These are phyloP conservation scores for Wickerhamiella spandovensis DNA, from an alignment of 805 yeast species.

Conservation along the genomic window DNA sequence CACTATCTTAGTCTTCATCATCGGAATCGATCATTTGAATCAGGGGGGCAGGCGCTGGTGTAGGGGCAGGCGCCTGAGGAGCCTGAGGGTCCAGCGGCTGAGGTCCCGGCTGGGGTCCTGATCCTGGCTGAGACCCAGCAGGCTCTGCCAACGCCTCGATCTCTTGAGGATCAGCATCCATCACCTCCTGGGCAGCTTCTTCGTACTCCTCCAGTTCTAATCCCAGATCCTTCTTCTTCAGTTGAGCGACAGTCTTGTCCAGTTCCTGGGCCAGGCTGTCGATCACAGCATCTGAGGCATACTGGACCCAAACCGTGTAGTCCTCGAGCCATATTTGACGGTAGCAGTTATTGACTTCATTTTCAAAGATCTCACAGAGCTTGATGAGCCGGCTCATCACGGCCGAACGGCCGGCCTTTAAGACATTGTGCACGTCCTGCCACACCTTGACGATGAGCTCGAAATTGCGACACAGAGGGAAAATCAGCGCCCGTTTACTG, in stretches of 20 bases:
- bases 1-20: not conserved
- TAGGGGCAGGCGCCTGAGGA: no score
- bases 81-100: no score
- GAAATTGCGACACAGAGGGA: constrained; percentile 68
- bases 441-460: constrained; percentile 47
- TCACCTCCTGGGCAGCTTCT: constrained; percentile 5
- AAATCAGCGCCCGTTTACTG: constrained; percentile 59
- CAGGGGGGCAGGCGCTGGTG: not conserved
- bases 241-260: constrained; percentile 2
- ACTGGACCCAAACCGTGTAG: constrained; percentile 18
- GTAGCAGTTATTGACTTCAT: constrained; percentile 14
- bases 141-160: not conserved
- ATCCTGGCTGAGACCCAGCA: not conserved
- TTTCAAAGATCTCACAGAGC: constrained; percentile 56
- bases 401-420: constrained; percentile 57
- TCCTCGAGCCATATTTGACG: constrained; percentile 18
- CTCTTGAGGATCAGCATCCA: not conserved
- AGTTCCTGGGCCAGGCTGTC: constrained; percentile 13
- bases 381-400: constrained; percentile 48
- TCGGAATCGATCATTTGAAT: not conserved
- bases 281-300: constrained; percentile 14
- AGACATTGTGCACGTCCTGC: constrained; percentile 55
- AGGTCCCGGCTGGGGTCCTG: no score
- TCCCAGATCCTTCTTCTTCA: constrained; percentile 6
- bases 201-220: constrained; percentile 8